Evolutionary conservation across 208 protist genomes (phyloP).

Genomic region (Herpetomonas samuelpessoai): DNA sequence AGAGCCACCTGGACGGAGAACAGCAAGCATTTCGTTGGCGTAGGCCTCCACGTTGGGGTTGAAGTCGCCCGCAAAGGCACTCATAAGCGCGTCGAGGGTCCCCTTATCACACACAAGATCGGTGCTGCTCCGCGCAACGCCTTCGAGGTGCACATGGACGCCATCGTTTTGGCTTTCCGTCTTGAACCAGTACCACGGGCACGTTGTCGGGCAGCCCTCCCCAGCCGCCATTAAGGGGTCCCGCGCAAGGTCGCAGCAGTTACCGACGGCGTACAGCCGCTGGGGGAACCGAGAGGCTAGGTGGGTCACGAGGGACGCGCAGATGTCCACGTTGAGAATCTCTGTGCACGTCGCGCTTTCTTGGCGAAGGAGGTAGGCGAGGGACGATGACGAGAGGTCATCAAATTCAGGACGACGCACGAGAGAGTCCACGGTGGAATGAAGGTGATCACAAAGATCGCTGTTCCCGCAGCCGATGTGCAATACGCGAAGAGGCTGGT

Average conservation of each 20-base stretch:
- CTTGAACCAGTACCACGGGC: too few species aligned
- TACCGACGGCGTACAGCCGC: slow-evolving; percentile 39
- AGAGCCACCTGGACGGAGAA: slow-evolving; percentile 27
- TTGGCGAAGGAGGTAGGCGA: too few species aligned
- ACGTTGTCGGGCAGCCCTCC: too few species aligned
- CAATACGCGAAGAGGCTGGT: slow-evolving; percentile 19
- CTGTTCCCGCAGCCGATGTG: slow-evolving; percentile 69
- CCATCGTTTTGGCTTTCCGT: too few species aligned
- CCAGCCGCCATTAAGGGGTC: too few species aligned
- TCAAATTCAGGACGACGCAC: too few species aligned
- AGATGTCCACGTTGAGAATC: slow-evolving; percentile 62
- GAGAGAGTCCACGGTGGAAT: neutral
- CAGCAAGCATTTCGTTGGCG: slow-evolving; percentile 27
- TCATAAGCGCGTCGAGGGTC: slow-evolving; percentile 56
- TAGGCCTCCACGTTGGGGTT: slow-evolving; percentile 58
- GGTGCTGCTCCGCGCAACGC: slow-evolving; percentile 12
- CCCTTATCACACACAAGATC: slow-evolving; percentile 70
- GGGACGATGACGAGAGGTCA: too few species aligned
- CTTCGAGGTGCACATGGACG: slow-evolving; percentile 7
- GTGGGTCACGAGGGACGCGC: slow-evolving; percentile 33
- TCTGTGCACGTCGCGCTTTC: neutral
- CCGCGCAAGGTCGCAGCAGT: slow-evolving; percentile 36
- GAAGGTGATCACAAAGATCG: slow-evolving; percentile 46
- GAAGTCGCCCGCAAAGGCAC: slow-evolving; percentile 48
- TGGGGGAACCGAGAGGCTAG: slow-evolving; percentile 22